phyloP scores from a whole-genome alignment of 2,329 filamentous ascomycete genomes.

The Botrytis fragariae region DNA sequence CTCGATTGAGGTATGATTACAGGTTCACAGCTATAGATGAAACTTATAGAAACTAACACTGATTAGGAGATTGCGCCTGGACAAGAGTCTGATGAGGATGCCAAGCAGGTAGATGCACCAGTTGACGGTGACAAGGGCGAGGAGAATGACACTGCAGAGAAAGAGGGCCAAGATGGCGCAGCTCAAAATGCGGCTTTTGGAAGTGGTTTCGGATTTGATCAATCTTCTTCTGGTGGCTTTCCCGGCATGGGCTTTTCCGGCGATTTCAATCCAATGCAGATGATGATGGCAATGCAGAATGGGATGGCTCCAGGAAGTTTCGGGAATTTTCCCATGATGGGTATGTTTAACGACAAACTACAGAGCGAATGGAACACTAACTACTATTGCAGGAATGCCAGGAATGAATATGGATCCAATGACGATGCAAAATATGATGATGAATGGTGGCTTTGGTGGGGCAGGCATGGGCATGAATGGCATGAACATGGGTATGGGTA shows the following conservation, averaged over 20 bases:
- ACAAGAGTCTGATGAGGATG: conserved; percentile 35
- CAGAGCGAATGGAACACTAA: neutral
- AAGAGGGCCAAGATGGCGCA: conserved; percentile 23
- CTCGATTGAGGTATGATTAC: conserved; percentile 40
- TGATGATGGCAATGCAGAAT: conserved; percentile 76
- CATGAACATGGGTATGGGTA: conserved; percentile 72
- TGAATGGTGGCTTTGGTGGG: conserved; percentile 72
- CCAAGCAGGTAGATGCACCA: conserved; percentile 25
- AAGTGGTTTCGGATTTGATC: conserved; percentile 45
- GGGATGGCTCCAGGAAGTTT: conserved; percentile 58
- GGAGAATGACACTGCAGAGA: conserved; percentile 22
- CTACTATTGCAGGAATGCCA: conserved; percentile 52
- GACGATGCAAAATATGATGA: conserved; percentile 72
- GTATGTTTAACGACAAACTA: conserved; percentile 56
- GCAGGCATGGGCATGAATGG: conserved; percentile 79
- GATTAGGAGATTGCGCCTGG: conserved; percentile 38
- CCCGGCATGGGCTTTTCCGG: conserved; percentile 50
- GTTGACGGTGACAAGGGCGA: conserved; percentile 23
- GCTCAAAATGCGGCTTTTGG: conserved; percentile 29
- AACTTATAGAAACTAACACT: conserved; percentile 25
- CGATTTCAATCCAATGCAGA: conserved; percentile 73
- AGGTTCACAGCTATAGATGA: neutral
- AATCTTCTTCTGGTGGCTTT: conserved; percentile 38
- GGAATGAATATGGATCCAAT: conserved; percentile 83
- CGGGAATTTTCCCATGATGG: conserved; percentile 75